These are phyloP conservation scores for Cercis canadensis DNA, from an alignment of 306 rosid species.

Conservation along the genomic window DNA sequence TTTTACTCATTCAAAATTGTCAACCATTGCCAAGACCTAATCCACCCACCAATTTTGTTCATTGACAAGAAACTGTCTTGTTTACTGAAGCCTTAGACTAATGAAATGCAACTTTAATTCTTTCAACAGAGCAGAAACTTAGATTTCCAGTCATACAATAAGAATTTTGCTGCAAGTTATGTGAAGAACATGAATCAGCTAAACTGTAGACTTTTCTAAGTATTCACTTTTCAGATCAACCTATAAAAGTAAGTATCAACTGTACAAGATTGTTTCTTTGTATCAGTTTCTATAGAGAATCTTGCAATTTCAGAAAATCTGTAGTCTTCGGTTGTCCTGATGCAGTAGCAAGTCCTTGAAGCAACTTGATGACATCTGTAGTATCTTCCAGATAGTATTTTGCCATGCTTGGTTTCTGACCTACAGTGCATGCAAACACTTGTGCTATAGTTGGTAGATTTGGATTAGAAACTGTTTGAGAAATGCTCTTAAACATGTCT, in stretches of 20 bases:
- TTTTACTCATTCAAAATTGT: too few relatives aligned
- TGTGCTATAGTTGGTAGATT: constrained; percentile 44
- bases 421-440: constrained; percentile 71
- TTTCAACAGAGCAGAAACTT: constrained; percentile 32
- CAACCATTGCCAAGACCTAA: too few relatives aligned
- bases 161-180: constrained; percentile 25
- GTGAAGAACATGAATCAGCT: constrained; percentile 49
- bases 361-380: constrained; percentile 60
- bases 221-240: constrained; percentile 36
- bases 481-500: constrained; percentile 71
- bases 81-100: constrained; percentile 1
- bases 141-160: constrained; percentile 9
- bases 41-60: not conserved
- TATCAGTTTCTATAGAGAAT: constrained; percentile 41
- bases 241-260: constrained; percentile 44
- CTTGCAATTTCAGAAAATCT: constrained; percentile 26
- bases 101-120: constrained; percentile 10
- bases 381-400: constrained; percentile 74
- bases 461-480: constrained; percentile 42
- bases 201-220: constrained; percentile 45
- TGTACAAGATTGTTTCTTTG: constrained; percentile 48
- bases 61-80: constrained; percentile 23
- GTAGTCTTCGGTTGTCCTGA: constrained; percentile 30
- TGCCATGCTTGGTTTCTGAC: constrained; percentile 81
- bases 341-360: constrained; percentile 54